Evolutionary conservation across 495 filamentous ascomycete species (phyloP).

Genomic region (Penicillium lividum): DNA sequence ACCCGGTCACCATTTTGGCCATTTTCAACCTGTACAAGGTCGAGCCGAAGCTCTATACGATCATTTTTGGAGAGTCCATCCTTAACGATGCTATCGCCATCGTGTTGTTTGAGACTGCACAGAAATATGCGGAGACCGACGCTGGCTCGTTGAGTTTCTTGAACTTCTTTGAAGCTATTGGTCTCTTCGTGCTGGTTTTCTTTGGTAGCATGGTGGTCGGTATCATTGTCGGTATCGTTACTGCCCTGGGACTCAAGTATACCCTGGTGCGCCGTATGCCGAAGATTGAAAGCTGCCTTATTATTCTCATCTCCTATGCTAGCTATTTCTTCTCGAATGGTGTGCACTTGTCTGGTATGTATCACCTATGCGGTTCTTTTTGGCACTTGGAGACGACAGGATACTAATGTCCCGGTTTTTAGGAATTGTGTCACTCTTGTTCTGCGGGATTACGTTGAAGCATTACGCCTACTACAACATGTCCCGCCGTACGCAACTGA

Average conservation of each 20-base stretch:
- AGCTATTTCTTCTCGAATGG: constrained; percentile 98
- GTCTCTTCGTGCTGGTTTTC: constrained; percentile 93
- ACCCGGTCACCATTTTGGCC: constrained; percentile 94
- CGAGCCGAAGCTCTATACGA: constrained; percentile 95
- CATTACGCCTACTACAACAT: constrained; percentile 99
- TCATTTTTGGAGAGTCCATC: constrained; percentile 98
- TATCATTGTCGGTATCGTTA: constrained; percentile 79
- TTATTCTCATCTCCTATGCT: constrained; percentile 91
- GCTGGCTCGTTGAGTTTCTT: constrained; percentile 64
- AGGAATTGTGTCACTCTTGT: constrained; percentile 96
- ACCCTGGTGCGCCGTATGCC: constrained; percentile 89
- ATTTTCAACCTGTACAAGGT: constrained; percentile 99
- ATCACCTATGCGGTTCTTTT: neutral
- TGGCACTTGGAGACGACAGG: neutral
- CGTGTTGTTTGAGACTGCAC: constrained; percentile 96
- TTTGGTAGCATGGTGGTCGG: constrained; percentile 92
- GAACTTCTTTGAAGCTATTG: constrained; percentile 85
- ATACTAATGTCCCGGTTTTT: constrained; percentile 10
- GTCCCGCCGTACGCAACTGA: constrained; percentile 95
- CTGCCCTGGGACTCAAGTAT: constrained; percentile 86
- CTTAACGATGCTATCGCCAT: constrained; percentile 98
- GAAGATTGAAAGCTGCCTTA: constrained; percentile 93
- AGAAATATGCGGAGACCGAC: constrained; percentile 71
- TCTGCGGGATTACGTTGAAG: constrained; percentile 97
- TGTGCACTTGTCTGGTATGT: constrained; percentile 87